Base-by-base conservation (phyloP, 2,329 filamentous ascomycete species). In the Cladorrhinum sp. region DNA sequence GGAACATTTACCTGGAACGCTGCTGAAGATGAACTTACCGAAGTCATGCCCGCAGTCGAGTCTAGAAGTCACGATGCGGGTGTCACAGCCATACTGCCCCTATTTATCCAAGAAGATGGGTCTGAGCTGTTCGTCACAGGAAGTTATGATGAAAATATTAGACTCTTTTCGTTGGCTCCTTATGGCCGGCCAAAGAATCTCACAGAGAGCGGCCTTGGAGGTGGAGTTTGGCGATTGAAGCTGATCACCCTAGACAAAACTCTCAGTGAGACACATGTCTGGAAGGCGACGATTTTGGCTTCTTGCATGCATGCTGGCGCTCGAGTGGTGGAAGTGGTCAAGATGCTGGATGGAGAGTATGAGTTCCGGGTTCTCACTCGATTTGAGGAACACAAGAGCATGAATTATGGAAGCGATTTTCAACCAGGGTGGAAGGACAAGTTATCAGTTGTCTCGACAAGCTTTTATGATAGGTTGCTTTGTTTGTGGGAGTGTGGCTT, bases 301-400 rank as follows among this genome's bases (percentile, higher is more conserved):
- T 96, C 92, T 50, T 97, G 95, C 71, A 98, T 98, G 93, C 90
- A 97, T 77, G 91, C 90, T 2, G 95, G 95, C 0, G 81, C 85
- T 9, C 84, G 88, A 57, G 75, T 98, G n/a, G 69, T 89, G 6
- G 75, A 79, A 41, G 68, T 85, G 18, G 62, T 66, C 9, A 71
- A 76, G 25, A 70, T 72, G 1, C 68, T 74, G 1, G 74, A 63
- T 62, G 76, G 59, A n/a, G 64, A 65, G 18, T 92, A 88, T 83
- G 70, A 69, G 1, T 87, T 95, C 60, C 77, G 82, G 49, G 79
- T 93, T 1, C 66, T 93, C 51, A 87, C 83, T 0, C 83, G 81
- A 56, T 96, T 96, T 69, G 89, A 91, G 67, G 90, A 93, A 71
- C 92, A 97, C 72, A 80, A 90, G 75, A 96, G 92, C 72, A 96